phyloP scores from a whole-genome alignment of 129 eudicot species.

The Deinandra increscens region DNA sequence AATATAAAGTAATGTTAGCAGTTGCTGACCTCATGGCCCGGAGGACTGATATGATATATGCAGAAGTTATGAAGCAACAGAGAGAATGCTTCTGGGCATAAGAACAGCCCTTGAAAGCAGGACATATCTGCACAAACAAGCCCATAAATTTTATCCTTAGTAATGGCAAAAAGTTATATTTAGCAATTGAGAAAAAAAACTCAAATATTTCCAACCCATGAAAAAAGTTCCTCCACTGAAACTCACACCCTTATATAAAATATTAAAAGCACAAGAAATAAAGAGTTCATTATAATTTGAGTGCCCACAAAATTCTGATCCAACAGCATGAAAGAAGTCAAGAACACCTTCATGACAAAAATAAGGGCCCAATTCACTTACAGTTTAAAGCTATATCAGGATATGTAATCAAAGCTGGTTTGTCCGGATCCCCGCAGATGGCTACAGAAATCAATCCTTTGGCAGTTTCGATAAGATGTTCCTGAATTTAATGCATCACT shows the following conservation, averaged over 20 bases:
- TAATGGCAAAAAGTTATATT: neutral
- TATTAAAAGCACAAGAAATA: neutral
- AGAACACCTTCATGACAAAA: conserved; percentile 10
- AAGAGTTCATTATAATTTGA: neutral
- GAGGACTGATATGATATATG: conserved; percentile 87
- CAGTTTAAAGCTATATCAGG: conserved; percentile 90
- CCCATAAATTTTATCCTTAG: conserved; percentile 5
- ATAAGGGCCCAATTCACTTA: conserved; percentile 40
- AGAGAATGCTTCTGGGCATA: conserved; percentile 87
- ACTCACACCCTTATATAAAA: neutral
- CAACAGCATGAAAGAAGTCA: conserved; percentile 5
- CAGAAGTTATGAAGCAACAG: conserved; percentile 86
- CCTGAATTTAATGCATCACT: conserved; percentile 51
- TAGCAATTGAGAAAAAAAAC: no score
- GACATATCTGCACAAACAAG: conserved; percentile 68
- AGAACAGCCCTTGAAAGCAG: conserved; percentile 86
- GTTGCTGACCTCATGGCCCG: conserved; percentile 89
- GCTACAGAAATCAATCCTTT: conserved; percentile 74
- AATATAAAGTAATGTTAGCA: conserved; percentile 5
- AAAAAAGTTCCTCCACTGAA: neutral
- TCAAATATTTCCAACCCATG: no score
- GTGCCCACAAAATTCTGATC: conserved; percentile 13
- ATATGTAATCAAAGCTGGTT: conserved; percentile 88
- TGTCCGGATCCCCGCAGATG: conserved; percentile 79
- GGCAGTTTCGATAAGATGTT: conserved; percentile 63